These are phyloP conservation scores for Heliamphora pulchella DNA, from an alignment of 179 eudicot genomes.

Conservation along the genomic window DNA sequence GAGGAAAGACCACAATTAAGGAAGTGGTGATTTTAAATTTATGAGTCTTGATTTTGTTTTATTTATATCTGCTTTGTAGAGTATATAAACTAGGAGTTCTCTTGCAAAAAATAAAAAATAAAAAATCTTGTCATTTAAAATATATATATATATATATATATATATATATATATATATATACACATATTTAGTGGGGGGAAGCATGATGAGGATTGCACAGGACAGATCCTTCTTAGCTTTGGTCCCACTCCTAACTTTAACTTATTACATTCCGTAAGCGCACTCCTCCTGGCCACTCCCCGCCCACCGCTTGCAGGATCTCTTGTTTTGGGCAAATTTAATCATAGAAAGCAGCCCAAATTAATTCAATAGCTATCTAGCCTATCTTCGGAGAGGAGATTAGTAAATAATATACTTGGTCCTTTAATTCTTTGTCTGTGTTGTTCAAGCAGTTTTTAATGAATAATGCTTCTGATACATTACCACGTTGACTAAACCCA, in stretches of 20 bases:
- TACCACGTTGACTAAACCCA: conserved; percentile 26
- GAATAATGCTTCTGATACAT: conserved; percentile 14
- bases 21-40: no score
- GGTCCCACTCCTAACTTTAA: conserved; percentile 11
- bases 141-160: no score
- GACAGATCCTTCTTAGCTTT: background rate
- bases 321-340: background rate
- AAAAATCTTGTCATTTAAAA: no score
- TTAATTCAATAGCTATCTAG: background rate
- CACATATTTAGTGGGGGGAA: conserved; percentile 15
- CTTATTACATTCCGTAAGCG: background rate
- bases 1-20: background rate
- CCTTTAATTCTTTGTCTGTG: background rate
- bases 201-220: conserved; percentile 15
- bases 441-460: conserved; percentile 10
- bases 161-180: no score
- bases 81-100: no score
- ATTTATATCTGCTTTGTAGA: no score
- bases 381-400: no score
- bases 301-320: background rate
- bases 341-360: background rate
- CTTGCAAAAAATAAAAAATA: no score
- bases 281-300: background rate
- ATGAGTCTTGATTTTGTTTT: no score
- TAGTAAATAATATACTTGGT: background rate